Evolutionary conservation across 139 green algal genomes (phyloP), one percentile per base, ranked within the genome.

Genomic region (Ulvella scutata): DNA sequence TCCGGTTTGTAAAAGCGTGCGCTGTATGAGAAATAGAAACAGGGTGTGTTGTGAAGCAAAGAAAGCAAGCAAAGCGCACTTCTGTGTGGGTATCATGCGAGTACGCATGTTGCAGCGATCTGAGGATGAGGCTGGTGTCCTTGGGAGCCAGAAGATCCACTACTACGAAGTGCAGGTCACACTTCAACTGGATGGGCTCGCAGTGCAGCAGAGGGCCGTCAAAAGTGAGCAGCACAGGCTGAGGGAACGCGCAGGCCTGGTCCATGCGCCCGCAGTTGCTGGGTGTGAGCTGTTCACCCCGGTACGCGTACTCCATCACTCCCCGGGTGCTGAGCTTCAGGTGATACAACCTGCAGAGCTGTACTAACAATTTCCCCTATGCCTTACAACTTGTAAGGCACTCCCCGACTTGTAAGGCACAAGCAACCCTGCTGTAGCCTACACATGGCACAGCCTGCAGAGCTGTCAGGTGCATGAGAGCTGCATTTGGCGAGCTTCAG

Each of bases 241-340:
- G 72, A 37, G 85, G 87, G 79, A 86, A 91, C 6, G 89, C 89
- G 61, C 84, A 87, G 3, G 85, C 87, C 72, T 93, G 88, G 72
- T 91, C 86, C 84, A 90, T 91, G 31, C 82, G 79, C 6, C 85
- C 83, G 67, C 86, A 90, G 39, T 81, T 78, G 3, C 76, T 86
- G 4, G 89, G 89, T 3, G 89, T 94, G 21, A 85, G 76, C 7
- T 84, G 80, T 72, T 94, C 89, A 3, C 87, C 87, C 20, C 81
- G 74, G 75, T 90, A 94, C 0, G 86, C 89, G 17, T 79, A 79
- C 76, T 90, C 83, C 88, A 93, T 93, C 77, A 91, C 82, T 10
- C 81, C 87, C 0, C 85, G 76, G 4, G 62, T 79, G 3, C 72
- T 90, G 34, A 94, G 79, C 38, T 82, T 79, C 33, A 94, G 78